Base-by-base conservation (phyloP, 352 stramenopile genomes). In the Pythium periplocum region DNA sequence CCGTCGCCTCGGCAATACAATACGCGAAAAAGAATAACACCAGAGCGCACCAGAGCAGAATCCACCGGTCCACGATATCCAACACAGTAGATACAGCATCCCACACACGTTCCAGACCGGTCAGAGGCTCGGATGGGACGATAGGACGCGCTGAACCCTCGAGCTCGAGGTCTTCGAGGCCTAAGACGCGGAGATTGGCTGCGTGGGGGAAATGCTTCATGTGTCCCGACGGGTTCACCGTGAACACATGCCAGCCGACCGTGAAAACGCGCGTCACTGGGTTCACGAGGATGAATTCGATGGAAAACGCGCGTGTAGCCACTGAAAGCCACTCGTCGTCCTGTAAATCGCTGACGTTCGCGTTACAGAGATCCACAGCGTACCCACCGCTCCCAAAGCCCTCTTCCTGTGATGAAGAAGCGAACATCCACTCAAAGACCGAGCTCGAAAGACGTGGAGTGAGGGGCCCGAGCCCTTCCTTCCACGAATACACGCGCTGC, bases 251-350 rank as follows among this genome's bases (percentile, higher is more conserved):
- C 64, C 79, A 85, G 40, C 82, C 83, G 54, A 93, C 76, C 10
- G 86, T 95, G 49, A 96, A 90, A 2, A 96, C 78, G n/a, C 82
- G 76, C 17, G 86, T 95, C 36, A 92, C 68, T 0, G 86, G 86
- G 48, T 96, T 96, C 48, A 95, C 65, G 36, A 96, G 64, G 48
- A 85, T 87, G 46, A 96, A 96, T 53, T 93, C 80, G 53, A 96
- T 73, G 38, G 84, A 79, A 6, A 87, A 75, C 32, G 86, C 82
- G n/a, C 86, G 83, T 31, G 86, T 95, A 4, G 84, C 62, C 31
- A 89, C 68, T 0, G 83, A 86, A 26, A 96, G 68, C 68, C 79
- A 95, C 10, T 77, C 62, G 60, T 95, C 84, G 30, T 66, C 59
- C 38, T 84, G 69, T 31, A 95, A 55, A 31, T 87, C 77, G 1